phyloP scores from a whole-genome alignment of 2,329 filamentous ascomycete species.

The Ceratocystis smalleyi region DNA sequence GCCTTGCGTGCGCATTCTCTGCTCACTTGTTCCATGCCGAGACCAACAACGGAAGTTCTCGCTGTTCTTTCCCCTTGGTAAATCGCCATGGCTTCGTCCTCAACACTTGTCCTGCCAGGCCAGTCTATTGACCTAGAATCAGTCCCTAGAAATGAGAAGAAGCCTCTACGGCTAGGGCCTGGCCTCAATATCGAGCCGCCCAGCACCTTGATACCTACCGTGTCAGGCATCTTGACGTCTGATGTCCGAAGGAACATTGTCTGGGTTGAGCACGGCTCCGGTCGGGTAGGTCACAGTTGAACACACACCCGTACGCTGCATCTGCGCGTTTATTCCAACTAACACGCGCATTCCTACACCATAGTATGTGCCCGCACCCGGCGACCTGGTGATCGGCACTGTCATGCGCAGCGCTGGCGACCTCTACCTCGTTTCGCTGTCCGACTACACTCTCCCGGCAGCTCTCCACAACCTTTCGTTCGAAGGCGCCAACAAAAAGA shows the following conservation, averaged over 20 bases:
- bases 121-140: constrained; percentile 51
- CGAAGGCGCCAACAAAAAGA: constrained; percentile 84
- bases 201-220: constrained; percentile 52
- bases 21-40: background rate
- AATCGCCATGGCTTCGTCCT: constrained; percentile 38
- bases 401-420: constrained; percentile 62
- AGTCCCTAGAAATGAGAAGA: constrained; percentile 52
- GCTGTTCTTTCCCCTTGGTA: background rate
- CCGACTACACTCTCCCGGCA: constrained; percentile 47
- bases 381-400: constrained; percentile 79
- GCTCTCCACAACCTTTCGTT: constrained; percentile 80
- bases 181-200: constrained; percentile 70
- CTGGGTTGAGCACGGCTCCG: constrained; percentile 57
- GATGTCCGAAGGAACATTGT: constrained; percentile 61
- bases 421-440: constrained; percentile 63
- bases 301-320: background rate
- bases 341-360: constrained; percentile 10
- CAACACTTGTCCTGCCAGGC: constrained; percentile 64
- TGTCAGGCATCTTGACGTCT: constrained; percentile 50
- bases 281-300: constrained; percentile 39
- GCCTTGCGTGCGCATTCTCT: constrained; percentile 1
- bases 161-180: constrained; percentile 65
- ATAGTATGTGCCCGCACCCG: constrained; percentile 62
- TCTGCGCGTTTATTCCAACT: constrained; percentile 7
- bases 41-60: background rate